Conservation (phyloP, 345 rosid species). For the Eucalyptus sp. region DNA sequence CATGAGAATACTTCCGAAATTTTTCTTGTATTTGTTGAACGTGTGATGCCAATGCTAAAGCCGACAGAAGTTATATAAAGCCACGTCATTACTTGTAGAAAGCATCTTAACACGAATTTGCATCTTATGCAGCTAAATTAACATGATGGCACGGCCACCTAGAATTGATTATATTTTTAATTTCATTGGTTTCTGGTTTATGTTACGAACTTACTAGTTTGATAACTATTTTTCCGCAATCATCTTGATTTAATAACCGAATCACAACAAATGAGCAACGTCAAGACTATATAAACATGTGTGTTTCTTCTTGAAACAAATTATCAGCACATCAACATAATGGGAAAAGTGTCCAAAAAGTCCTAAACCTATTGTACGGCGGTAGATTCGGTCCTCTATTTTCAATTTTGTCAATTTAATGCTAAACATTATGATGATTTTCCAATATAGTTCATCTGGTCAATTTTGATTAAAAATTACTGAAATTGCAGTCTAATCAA, state of each 20-base stretch:
- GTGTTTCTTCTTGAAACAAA: too few species aligned
- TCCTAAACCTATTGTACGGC: accelerated
- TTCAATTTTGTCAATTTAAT: background rate
- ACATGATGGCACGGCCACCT: background rate
- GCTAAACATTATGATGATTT: accelerated
- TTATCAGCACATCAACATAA: too few species aligned
- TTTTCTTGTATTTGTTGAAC: background rate
- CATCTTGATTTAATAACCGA: accelerated
- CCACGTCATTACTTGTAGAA: background rate
- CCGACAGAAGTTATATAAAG: background rate
- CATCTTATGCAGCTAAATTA: background rate
- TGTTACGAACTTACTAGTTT: background rate
- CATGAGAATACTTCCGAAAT: accelerated
- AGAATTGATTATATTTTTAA: too few species aligned
- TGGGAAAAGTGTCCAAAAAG: background rate
- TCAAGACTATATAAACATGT: background rate
- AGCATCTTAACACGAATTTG: background rate
- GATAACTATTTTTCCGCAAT: too few species aligned
- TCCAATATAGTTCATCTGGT: accelerated
- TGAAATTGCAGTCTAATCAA: accelerated
- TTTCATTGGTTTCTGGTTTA: background rate
- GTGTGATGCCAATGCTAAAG: background rate
- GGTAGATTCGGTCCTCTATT: accelerated
- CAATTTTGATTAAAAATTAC: too few species aligned
- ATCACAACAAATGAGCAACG: background rate